Evolutionary conservation across 306 rosid genomes (phyloP), one percentile per base, ranked within the genome.

Genomic region (Inga laurina): DNA sequence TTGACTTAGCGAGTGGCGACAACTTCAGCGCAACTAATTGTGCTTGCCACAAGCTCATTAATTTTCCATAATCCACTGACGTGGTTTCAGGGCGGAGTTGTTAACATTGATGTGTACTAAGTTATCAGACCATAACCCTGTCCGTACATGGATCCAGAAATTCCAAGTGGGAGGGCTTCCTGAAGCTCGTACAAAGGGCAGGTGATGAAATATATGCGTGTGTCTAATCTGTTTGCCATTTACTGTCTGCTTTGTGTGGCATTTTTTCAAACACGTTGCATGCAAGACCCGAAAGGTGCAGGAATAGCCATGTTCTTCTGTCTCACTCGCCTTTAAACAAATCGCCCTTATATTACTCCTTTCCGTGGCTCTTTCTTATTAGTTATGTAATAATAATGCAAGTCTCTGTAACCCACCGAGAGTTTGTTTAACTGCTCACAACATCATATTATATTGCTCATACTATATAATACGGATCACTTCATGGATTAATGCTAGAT

Each of bases 251-350:
- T 67, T 39, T 44, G 13, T 19, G 66, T 43, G 39, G 61, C 83
- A 83, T 70, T 11, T 76, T 45, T 80, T 35, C 81, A 4, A 79
- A 79, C 84, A 72, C 41, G 45, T 71, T 82, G 88, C 86, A 76
- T 79, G 83, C 84, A 70, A 57, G 46, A 32, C 35, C 84, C 86
- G 27, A 24, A 77, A 39, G 46, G 15, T 59, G 43, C 80, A 75
- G 77, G 41, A 80, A 19, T 10, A 21, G 45, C 15, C 90, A 79
- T 43, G 85, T 88, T 85, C 75, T 41, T 72, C 21, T 80, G 85
- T 82, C 85, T 54, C 80, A 39, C 74, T 77, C 43, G 11, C 21
- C 43, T 7, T 32, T 14, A 65, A 32, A 32, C 44, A 65, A 65
- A 15, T 32, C n/a, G 21, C 44, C 43, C 16, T 57, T 57, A 57